Conservation (phyloP, 176 grass and related monocot species). For the Tillandsia leiboldiana region DNA sequence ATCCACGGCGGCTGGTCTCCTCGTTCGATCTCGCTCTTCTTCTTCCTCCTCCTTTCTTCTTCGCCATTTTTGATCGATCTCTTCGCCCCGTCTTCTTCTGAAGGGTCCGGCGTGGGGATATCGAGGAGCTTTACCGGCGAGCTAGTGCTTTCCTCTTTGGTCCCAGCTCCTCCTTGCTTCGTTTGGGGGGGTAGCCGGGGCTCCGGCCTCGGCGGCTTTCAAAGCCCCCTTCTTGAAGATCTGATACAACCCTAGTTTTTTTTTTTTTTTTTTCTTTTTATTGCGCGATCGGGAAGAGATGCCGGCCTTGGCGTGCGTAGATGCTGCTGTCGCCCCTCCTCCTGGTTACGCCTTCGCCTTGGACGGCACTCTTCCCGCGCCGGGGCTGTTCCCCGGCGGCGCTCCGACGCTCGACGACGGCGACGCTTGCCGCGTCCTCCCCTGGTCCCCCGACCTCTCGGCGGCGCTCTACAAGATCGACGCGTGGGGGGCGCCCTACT, state of each 20-base stretch:
- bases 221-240: conserved; percentile 78
- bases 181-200: conserved; percentile 99
- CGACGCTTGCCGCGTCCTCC: background rate
- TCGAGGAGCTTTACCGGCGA: background rate
- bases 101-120: conserved; percentile 20
- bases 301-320: conserved; percentile 15
- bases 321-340: background rate
- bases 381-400: conserved; percentile 1
- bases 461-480: conserved; percentile 14
- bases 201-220: conserved; percentile 99
- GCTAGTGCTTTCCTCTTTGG: conserved; percentile 1
- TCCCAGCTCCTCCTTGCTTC: conserved; percentile 32
- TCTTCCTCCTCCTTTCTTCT: background rate
- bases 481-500: conserved; percentile 15
- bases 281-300: conserved; percentile 16
- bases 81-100: conserved; percentile 11
- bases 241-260: background rate
- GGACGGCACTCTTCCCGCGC: background rate
- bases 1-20: background rate
- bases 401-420: background rate
- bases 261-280: background rate
- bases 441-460: conserved; percentile 17
- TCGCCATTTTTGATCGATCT: background rate
- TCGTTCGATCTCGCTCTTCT: background rate
- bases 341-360: background rate